Percentiles rank a stretch among this genome's conserved stretches.
These are phyloP conservation scores for Eucalyptus leucophloia DNA, from an alignment of 345 rosid species.

Conservation along the genomic window DNA sequence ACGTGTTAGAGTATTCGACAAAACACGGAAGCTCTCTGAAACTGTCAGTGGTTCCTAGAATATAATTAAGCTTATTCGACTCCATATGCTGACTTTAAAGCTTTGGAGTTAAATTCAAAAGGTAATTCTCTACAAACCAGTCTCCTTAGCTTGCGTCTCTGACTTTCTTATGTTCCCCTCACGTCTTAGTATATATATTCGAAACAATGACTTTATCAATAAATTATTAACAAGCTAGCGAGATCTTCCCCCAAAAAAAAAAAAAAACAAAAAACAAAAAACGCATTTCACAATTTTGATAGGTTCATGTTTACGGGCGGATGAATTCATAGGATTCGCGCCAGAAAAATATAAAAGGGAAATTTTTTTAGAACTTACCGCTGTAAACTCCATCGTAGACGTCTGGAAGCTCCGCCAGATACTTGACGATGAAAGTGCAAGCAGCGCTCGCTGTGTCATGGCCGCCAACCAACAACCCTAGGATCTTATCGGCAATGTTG, in stretches of 20 bases:
- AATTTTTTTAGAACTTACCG: neutral
- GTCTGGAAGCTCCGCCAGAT: slow-evolving; percentile 3
- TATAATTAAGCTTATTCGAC: neutral
- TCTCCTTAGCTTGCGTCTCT: neutral
- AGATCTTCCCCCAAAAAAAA: neutral
- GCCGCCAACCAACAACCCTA: slow-evolving; percentile 1
- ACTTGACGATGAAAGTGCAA: slow-evolving; percentile 6
- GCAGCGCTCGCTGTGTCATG: slow-evolving; percentile 10
- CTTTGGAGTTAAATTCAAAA: neutral
- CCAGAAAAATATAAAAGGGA: neutral
- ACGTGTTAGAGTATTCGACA: too few species aligned
- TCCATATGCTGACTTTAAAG: neutral
- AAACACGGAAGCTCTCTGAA: too few species aligned
- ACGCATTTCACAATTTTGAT: neutral
- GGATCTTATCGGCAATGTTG: slow-evolving; percentile 5
- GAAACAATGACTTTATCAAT: neutral
- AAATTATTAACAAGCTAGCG: neutral
- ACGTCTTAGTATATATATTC: neutral
- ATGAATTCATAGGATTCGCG: neutral
- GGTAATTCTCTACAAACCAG: neutral
- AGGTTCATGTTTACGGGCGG: neutral
- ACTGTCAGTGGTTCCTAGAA: too few species aligned
- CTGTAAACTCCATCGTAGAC: slow-evolving; percentile 1
- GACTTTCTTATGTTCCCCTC: neutral
- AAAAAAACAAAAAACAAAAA: neutral